Base-by-base conservation (phyloP, 495 filamentous ascomycete species). In the Chaetomium fimeti region DNA sequence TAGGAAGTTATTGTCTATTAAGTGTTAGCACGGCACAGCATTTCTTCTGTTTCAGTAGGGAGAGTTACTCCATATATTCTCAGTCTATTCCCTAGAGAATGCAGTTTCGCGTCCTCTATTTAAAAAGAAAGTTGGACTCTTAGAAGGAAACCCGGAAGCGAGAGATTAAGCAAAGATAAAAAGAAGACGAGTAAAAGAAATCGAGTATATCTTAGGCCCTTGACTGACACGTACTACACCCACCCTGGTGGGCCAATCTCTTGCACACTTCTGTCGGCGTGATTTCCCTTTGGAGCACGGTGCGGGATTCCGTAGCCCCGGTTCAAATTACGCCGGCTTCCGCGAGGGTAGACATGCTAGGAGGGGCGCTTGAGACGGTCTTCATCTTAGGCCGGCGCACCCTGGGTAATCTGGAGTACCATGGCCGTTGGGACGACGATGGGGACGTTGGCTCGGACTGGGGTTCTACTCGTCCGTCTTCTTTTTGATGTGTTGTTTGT, bases 241-340 rank as follows among this genome's bases (percentile, higher is more conserved):
- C 69, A 84, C 87, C 82, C 74, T 91, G 88, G 43, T 88, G 86
- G 51, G 81, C 83, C 86, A 87, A 92, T 66, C 89, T 76, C 60
- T 79, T 84, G 73, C 89, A 91, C 27, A 86, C 74, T 66, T 85
- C 71, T 5, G 83, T 87, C 20, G 79, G 75, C 57, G 77, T 84
- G 53, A 78, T 71, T 8, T 74, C 69, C 15, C 81, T 76, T 28
- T 78, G 74, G 28, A 82, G 67, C 5, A 72, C 52, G 22, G 71
- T 72, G 7, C 66, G 68, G 22, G 59, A 28, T 55, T 66, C 69
- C 2, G 69, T 69, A 8, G 52, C 32, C 27, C n/a, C 68, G 61
- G 22, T 67, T 16, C 68, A 70, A 32, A 81, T 78, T 54, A 82
- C 74, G 24, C 78, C 78, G 20, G 81, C 81, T 60, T 80, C 77